Percentiles rank a stretch among this genome's conserved stretches.
These are phyloP conservation scores for Endocladia muricata DNA, from an alignment of 31 red algal genomes.

Conservation along the genomic window DNA sequence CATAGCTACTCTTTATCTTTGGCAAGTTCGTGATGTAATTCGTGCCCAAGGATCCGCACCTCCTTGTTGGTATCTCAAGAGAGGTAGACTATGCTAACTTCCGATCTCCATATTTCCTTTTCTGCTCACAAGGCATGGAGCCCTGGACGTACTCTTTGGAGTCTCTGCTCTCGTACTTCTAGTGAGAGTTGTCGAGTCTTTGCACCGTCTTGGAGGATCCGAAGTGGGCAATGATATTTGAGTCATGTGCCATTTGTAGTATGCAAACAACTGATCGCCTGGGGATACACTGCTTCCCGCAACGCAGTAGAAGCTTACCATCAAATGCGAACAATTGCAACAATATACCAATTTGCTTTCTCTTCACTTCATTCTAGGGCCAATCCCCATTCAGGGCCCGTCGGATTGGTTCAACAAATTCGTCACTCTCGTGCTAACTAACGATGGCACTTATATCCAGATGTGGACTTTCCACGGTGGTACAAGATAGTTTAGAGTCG, in stretches of 20 bases:
- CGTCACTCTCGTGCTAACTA: too few relatives aligned
- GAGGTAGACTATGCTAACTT: background rate
- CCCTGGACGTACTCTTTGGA: constrained; percentile 2
- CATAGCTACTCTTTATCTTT: background rate
- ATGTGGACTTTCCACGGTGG: too few relatives aligned
- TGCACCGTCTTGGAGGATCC: background rate
- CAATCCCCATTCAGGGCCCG: too few relatives aligned
- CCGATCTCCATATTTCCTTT: background rate
- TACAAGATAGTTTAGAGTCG: too few relatives aligned
- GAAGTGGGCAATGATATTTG: background rate
- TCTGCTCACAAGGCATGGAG: background rate
- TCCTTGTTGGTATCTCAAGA: background rate
- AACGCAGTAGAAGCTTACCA: too few relatives aligned
- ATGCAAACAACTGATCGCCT: background rate
- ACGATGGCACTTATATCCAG: too few relatives aligned
- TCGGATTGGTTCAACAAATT: too few relatives aligned
- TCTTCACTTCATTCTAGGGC: too few relatives aligned
- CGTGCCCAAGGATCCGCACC: background rate
- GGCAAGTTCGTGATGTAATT: constrained; percentile 4
- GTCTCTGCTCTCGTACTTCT: constrained; percentile 1
- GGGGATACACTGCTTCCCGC: constrained; percentile 7
- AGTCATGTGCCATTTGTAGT: background rate
- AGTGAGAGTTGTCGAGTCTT: background rate
- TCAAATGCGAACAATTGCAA: too few relatives aligned
- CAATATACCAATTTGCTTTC: too few relatives aligned